Base-by-base conservation (phyloP, 257 asterid species). In the Nicotiana undulata region DNA sequence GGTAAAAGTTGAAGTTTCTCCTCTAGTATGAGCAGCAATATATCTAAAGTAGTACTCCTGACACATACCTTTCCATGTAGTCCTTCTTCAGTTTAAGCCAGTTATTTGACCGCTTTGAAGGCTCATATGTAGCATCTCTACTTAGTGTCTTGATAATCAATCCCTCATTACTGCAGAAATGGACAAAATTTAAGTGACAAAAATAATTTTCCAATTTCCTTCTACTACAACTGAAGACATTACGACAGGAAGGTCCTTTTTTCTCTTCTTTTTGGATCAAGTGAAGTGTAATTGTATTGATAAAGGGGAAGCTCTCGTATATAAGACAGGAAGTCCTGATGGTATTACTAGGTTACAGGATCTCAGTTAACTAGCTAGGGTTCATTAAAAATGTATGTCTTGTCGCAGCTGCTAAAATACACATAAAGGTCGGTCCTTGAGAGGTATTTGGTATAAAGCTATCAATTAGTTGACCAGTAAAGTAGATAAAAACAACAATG, bases 41-140 rank as follows among this genome's bases (percentile, higher is more conserved):
- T 74, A 49, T 74, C 16, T 16, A 82, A 83, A 80, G 78, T 28
- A 60, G 81, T 66, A 81, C 37, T 37, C 18, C 80, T 65, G 56
- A 77, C 60, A 46, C 77, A 76, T 86, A 88, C 98, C 95, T 92
- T 26, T 94, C 98, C 94, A 96, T 93, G 82, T 94, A 94, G 85
- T 93, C 98, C 75, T 94, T 94, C 84, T 96, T 96, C 95, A 96
- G 79, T 86, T 96, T 96, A 75, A 93, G 89, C 98, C 99, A 94
- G 85, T 94, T 96, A 77, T 88, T 80, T 70, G 99, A 96, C 81
- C 98, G 87, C 81, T 94, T 93, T 29, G 99, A 87, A 76, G 98
- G 98, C 90, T 96, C 99, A 78, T 94, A 96, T 26, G 98, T 93
- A 22, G 99, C 98, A 85, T 94, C 98, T 86, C 83, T 92, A 63